These are phyloP conservation scores for Vigna hirtella DNA, from an alignment of 306 rosid species.

Conservation along the genomic window DNA sequence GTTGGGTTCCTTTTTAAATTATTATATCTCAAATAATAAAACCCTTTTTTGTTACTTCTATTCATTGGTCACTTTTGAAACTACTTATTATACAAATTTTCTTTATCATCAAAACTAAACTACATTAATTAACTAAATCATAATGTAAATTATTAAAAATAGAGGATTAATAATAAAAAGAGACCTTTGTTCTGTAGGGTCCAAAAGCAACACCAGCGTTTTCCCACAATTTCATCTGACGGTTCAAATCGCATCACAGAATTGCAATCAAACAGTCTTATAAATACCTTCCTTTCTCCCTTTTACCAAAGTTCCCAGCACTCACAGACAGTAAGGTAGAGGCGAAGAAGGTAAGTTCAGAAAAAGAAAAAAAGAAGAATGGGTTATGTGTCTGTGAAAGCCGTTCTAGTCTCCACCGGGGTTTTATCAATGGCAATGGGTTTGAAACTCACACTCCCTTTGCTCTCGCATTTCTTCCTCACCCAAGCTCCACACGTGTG, in stretches of 20 bases:
- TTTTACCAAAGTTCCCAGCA: background rate
- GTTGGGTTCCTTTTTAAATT: constrained; percentile 50
- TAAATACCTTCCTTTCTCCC: constrained; percentile 36
- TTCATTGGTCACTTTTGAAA: background rate
- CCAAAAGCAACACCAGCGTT: no score
- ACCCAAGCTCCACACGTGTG: constrained; percentile 69
- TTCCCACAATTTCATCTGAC: constrained; percentile 26
- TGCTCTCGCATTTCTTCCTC: constrained; percentile 57
- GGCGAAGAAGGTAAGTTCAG: constrained; percentile 6
- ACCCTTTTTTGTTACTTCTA: no score
- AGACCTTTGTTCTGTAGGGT: background rate
- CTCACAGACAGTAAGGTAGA: background rate
- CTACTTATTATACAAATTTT: no score
- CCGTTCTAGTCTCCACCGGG: constrained; percentile 62
- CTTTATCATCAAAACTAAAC: no score
- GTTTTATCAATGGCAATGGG: constrained; percentile 67
- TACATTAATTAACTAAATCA: no score
- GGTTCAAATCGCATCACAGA: constrained; percentile 40
- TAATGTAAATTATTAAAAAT: no score
- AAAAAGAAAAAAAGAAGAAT: background rate
- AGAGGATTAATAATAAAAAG: background rate
- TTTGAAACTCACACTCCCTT: constrained; percentile 70
- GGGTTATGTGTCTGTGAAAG: constrained; percentile 55
- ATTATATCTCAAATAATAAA: no score
- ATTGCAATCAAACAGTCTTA: background rate